phyloP scores from a whole-genome alignment of 805 yeast species.

The Candida pini region DNA sequence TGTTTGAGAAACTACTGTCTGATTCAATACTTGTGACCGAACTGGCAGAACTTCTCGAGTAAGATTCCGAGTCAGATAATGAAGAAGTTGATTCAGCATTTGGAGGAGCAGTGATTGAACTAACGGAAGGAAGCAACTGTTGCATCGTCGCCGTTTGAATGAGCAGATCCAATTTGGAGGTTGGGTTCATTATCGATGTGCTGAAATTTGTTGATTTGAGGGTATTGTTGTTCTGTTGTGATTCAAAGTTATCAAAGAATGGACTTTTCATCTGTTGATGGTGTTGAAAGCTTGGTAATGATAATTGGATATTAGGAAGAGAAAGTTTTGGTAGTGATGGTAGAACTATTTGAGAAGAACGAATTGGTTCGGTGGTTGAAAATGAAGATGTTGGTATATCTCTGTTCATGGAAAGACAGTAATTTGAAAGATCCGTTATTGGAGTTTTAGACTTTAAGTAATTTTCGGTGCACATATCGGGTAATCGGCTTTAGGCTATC shows the following conservation, averaged over 20 bases:
- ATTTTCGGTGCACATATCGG: constrained; percentile 24
- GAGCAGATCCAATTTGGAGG: constrained; percentile 24
- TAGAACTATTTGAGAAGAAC: constrained; percentile 6
- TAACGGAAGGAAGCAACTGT: constrained; percentile 1
- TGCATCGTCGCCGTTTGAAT: constrained; percentile 28
- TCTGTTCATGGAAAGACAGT: constrained; percentile 23
- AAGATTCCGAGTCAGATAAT: not conserved
- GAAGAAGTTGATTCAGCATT: not conserved
- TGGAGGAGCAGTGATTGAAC: constrained; percentile 1
- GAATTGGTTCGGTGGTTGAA: constrained; percentile 14
- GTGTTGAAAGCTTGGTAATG: constrained; percentile 1
- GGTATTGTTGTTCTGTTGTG: too few relatives aligned
- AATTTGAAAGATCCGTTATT: constrained; percentile 26
- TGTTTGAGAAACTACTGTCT: too few relatives aligned
- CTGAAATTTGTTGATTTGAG: too few relatives aligned
- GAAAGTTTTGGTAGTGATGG: constrained; percentile 10
- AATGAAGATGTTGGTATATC: constrained; percentile 24
- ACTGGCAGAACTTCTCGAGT: not conserved
- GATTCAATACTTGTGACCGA: too few relatives aligned
- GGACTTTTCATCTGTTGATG: too few relatives aligned
- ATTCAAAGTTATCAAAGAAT: too few relatives aligned
- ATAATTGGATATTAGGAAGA: constrained; percentile 2
- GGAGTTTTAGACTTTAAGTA: constrained; percentile 22
- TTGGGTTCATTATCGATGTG: constrained; percentile 1
- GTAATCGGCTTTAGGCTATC: too few relatives aligned